Conservation (phyloP, 495 filamentous ascomycete species). For the Penicillium egyptiacum region DNA sequence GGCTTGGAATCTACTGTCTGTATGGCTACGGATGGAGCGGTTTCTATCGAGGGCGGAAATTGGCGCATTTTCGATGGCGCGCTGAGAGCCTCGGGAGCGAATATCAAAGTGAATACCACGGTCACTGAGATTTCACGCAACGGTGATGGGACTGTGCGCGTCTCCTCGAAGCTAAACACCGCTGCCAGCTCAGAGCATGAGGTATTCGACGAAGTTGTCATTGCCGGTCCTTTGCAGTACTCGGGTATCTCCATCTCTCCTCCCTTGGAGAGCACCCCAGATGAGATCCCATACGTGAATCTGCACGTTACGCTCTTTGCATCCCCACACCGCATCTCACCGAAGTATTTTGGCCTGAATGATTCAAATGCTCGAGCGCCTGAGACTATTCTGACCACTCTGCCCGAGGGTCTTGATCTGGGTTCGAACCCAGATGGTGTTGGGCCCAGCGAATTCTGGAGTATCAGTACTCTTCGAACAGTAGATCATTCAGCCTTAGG, state of each 20-base stretch:
- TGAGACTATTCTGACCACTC: slow-evolving; percentile 76
- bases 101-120: slow-evolving; percentile 65
- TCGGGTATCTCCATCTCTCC: slow-evolving; percentile 61
- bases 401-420: slow-evolving; percentile 57
- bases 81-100: slow-evolving; percentile 61
- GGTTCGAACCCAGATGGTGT: slow-evolving; percentile 54
- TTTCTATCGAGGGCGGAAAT: slow-evolving; percentile 81
- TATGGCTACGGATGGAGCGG: slow-evolving; percentile 85
- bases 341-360: slow-evolving; percentile 66
- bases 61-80: slow-evolving; percentile 92
- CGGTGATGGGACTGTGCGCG: slow-evolving; percentile 46
- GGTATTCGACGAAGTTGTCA: slow-evolving; percentile 74
- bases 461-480: slow-evolving; percentile 73
- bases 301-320: slow-evolving; percentile 89
- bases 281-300: slow-evolving; percentile 75
- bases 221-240: slow-evolving; percentile 77
- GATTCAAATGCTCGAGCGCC: slow-evolving; percentile 57
- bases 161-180: slow-evolving; percentile 45
- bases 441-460: slow-evolving; percentile 78
- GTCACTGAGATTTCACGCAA: slow-evolving; percentile 60
- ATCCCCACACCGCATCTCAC: slow-evolving; percentile 66
- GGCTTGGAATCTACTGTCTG: slow-evolving; percentile 91
- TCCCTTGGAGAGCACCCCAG: slow-evolving; percentile 54
- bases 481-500: slow-evolving; percentile 55
- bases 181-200: slow-evolving; percentile 26